Evolutionary conservation across 495 filamentous ascomycete genomes (phyloP), one percentile per base, ranked within the genome.

Genomic region (Penicillium psychrofluorescens): DNA sequence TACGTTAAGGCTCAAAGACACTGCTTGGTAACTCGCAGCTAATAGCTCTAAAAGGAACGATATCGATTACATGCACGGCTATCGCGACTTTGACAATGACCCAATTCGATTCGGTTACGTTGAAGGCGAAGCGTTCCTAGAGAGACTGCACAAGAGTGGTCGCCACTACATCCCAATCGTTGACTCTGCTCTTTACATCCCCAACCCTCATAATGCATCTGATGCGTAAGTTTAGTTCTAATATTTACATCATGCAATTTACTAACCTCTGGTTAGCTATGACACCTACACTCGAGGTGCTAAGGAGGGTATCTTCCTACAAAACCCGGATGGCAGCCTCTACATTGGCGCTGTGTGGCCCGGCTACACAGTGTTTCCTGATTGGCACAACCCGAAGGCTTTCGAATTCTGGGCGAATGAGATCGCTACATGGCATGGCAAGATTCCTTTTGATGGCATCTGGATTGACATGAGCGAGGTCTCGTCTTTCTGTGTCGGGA

Each of bases 101-200:
- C 58, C 59, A 6, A 47, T 63, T 38, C 66, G 71, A 0, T 83
- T 70, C 44, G 56, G 64, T 2, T 72, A 75, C 38, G 55, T 49
- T 11, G 74, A 71, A 41, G 78, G 71, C 11, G 69, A 79, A 38
- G 62, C 64, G 1, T 88, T 94, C 56, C 55, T 95, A 10, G 61
- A 66, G 1, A 62, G 68, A 11, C 64, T 95, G 2, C 86, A 90
- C 58, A 64, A 65, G 4, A 75, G 76, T 50, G 74, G 78, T 8
- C 84, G 85, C 52, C 83, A 90, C 51, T 94, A 79, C 43, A 73
- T 95, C 7, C 87, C 86, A 0, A 92, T 95, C 37, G 75, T 95
- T n/a, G 88, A 94, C 55, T 75, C 84, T 3, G 88, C 85, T 6
- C 78, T 92, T 28, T 91, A 90, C 49, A 77, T 81, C 16, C 85